These are phyloP conservation scores for Eremothecium gossypii DNA, from an alignment of 1,139 yeast species.

Conservation along the genomic window DNA sequence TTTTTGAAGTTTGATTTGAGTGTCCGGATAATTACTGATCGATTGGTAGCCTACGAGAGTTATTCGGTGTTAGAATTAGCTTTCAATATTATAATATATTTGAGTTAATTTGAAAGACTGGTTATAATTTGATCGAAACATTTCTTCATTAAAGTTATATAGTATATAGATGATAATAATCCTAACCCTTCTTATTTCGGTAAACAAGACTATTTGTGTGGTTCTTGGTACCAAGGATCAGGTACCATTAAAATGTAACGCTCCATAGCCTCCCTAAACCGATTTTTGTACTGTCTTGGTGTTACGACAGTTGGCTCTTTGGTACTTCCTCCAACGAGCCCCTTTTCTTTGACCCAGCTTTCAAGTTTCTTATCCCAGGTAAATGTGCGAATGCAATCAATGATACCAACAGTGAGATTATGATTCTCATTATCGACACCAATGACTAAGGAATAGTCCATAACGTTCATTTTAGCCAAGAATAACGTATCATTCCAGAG, in stretches of 20 bases:
- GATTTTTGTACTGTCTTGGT: slow-evolving; percentile 85
- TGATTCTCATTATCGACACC: slow-evolving; percentile 69
- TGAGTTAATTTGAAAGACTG: neutral
- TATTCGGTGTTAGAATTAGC: neutral
- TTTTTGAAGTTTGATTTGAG: slow-evolving; percentile 9
- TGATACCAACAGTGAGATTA: slow-evolving; percentile 82
- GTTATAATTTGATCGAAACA: neutral
- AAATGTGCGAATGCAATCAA: slow-evolving; percentile 89
- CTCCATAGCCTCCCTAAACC: slow-evolving; percentile 98
- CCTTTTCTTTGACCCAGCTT: slow-evolving; percentile 96
- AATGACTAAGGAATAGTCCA: slow-evolving; percentile 94
- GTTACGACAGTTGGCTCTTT: slow-evolving; percentile 96
- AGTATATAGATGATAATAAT: neutral
- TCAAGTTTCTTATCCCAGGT: slow-evolving; percentile 99
- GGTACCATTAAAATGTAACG: slow-evolving; percentile 91
- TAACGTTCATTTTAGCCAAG: slow-evolving; percentile 93
- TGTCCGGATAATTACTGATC: too few relatives aligned
- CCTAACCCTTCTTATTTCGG: neutral
- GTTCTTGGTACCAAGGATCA: slow-evolving; percentile 59
- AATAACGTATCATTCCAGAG: slow-evolving; percentile 92
- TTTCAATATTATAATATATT: neutral
- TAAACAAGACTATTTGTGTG: slow-evolving; percentile 5
- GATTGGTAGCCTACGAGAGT: too few relatives aligned
- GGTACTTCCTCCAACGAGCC: slow-evolving; percentile 78
- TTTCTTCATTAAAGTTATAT: neutral